These are phyloP conservation scores for Corynascus novoguineensis DNA, from an alignment of 495 filamentous ascomycete species.

Conservation along the genomic window DNA sequence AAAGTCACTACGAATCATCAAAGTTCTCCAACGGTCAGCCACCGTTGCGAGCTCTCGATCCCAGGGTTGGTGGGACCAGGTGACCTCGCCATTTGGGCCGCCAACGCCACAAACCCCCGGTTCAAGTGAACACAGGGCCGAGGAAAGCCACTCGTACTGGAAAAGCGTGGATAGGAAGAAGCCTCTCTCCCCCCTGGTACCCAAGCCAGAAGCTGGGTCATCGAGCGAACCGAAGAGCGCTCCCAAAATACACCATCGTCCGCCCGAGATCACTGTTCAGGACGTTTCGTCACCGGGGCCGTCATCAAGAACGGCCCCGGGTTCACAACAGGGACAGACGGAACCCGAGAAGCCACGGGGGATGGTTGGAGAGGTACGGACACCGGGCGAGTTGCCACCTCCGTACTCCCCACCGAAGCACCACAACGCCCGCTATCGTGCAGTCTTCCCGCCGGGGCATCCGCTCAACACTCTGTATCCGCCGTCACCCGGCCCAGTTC, in stretches of 20 bases:
- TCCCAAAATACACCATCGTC: not conserved
- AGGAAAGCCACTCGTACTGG: slow-evolving; percentile 31
- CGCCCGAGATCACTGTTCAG: slow-evolving; percentile 13
- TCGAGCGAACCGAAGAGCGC: slow-evolving; percentile 6
- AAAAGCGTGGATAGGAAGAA: slow-evolving; percentile 29
- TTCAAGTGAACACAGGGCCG: slow-evolving; percentile 2
- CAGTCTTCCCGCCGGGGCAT: slow-evolving; percentile 36
- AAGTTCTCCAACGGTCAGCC: slow-evolving; percentile 24
- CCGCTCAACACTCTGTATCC: slow-evolving; percentile 33
- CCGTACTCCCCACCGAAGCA: slow-evolving; percentile 38
- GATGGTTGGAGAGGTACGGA: slow-evolving; percentile 2
- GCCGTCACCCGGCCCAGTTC: slow-evolving; percentile 42
- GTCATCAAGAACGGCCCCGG: slow-evolving; percentile 19
- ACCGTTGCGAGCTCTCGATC: slow-evolving; percentile 53
- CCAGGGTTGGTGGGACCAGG: slow-evolving; percentile 82
- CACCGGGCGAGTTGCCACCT: slow-evolving; percentile 30
- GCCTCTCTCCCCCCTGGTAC: slow-evolving; percentile 10
- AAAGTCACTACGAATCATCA: slow-evolving; percentile 33
- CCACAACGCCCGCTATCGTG: slow-evolving; percentile 33
- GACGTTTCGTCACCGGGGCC: slow-evolving; percentile 18
- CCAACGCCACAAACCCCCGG: slow-evolving; percentile 8
- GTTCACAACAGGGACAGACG: slow-evolving; percentile 16
- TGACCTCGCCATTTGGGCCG: slow-evolving; percentile 65
- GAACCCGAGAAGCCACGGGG: slow-evolving; percentile 35
- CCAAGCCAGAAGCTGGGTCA: slow-evolving; percentile 16